Conservation (phyloP, 2,329 filamentous ascomycete genomes). For the Claviceps capensis region DNA sequence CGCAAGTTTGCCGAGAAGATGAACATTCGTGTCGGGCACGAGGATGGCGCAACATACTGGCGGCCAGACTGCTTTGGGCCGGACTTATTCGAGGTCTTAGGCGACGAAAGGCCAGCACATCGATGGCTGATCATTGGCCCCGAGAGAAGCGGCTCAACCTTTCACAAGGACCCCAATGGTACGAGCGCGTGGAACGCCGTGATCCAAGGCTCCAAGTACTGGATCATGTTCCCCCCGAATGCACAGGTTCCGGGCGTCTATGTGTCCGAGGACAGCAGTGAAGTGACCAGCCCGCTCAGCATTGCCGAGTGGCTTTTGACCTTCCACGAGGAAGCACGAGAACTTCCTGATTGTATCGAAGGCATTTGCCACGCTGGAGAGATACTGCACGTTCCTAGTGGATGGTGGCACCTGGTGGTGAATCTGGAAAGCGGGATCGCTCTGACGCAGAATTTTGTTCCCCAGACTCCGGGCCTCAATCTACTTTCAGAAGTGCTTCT, state of each 20-base stretch:
- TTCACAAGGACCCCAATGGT: conserved; percentile 71
- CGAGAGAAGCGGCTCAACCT: conserved; percentile 76
- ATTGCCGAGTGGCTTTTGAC: conserved; percentile 93
- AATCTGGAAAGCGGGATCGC: conserved; percentile 78
- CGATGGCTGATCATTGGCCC: conserved; percentile 91
- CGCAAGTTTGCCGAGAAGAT: conserved; percentile 79
- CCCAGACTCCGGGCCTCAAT: conserved; percentile 35
- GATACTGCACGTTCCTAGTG: conserved; percentile 80
- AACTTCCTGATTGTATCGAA: conserved; percentile 64
- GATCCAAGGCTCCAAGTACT: conserved; percentile 82
- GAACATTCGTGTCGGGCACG: conserved; percentile 46
- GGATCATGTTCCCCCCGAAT: conserved; percentile 91
- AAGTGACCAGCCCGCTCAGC: conserved; percentile 85
- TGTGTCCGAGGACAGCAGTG: conserved; percentile 76
- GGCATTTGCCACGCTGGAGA: conserved; percentile 76
- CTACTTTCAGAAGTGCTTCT: conserved; percentile 63
- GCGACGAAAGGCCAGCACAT: conserved; percentile 66
- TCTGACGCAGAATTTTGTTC: conserved; percentile 92
- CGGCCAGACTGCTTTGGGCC: conserved; percentile 72
- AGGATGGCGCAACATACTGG: conserved; percentile 51
- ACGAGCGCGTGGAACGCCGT: conserved; percentile 90
- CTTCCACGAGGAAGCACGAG: conserved; percentile 74
- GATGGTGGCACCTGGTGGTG: conserved; percentile 95
- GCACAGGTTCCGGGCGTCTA: conserved; percentile 76
- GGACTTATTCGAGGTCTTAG: conserved; percentile 73